Evolutionary conservation across 2,329 filamentous ascomycete species (phyloP).

Genomic region (Clarireedia monteithiana): DNA sequence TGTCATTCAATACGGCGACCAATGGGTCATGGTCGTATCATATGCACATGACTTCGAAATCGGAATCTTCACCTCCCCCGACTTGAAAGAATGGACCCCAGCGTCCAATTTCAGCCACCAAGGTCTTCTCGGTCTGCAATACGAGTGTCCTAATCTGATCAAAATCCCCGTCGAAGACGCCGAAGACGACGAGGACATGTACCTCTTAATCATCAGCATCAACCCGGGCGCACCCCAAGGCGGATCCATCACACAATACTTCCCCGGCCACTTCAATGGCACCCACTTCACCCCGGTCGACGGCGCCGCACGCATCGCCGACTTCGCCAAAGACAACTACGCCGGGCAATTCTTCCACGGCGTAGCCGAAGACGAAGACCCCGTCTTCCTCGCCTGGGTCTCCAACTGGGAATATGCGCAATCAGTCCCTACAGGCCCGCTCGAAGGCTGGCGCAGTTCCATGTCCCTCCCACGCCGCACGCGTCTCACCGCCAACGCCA

Average conservation of each 20-base stretch:
- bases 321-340: conserved; percentile 47
- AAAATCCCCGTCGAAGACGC: conserved; percentile 39
- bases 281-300: conserved; percentile 47
- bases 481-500: conserved; percentile 40
- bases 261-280: conserved; percentile 55
- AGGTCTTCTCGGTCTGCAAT: conserved; percentile 35
- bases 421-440: conserved; percentile 43
- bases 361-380: conserved; percentile 29
- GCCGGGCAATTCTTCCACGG: conserved; percentile 49
- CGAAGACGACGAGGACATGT: conserved; percentile 26
- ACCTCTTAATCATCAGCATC: conserved; percentile 43
- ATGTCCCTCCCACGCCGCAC: conserved; percentile 47
- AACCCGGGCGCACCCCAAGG: conserved; percentile 51
- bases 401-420: conserved; percentile 53
- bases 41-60: conserved; percentile 48
- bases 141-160: conserved; percentile 56
- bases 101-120: conserved; percentile 51
- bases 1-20: conserved; percentile 48
- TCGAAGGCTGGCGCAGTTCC: conserved; percentile 44
- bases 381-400: conserved; percentile 43
- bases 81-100: conserved; percentile 51
- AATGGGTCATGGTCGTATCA: conserved; percentile 51
- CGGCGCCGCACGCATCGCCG: conserved; percentile 34
- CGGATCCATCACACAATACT: conserved; percentile 48
- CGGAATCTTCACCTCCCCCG: conserved; percentile 52